A percentile compares a stretch with the other conserved stretches of the same genome.
Conservation (phyloP, 352 stramenopile species). For the Globisporangium cederbergense region DNA sequence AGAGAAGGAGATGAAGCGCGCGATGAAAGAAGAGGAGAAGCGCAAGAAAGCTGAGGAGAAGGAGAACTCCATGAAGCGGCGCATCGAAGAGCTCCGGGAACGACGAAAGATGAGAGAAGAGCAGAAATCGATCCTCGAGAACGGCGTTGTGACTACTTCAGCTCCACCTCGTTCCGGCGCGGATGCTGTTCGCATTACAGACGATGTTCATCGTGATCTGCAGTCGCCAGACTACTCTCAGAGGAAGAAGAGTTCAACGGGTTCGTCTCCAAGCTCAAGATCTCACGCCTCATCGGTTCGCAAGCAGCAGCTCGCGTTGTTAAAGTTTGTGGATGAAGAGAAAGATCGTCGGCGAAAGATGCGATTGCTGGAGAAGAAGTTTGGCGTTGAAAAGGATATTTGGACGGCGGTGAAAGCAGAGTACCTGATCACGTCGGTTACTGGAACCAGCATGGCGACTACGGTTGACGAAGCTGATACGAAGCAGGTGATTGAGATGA, state of each 20-base stretch:
- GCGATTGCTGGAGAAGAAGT: conserved; percentile 51
- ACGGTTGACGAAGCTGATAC: neutral
- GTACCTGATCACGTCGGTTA: conserved; percentile 21
- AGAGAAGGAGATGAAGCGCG: conserved; percentile 66
- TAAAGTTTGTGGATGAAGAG: conserved; percentile 74
- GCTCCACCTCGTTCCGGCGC: conserved; percentile 22
- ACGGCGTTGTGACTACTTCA: conserved; percentile 59
- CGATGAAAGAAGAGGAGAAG: conserved; percentile 67
- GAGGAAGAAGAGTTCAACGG: conserved; percentile 18
- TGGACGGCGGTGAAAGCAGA: conserved; percentile 53
- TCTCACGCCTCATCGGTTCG: conserved; percentile 20
- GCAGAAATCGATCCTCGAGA: conserved; percentile 68
- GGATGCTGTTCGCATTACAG: conserved; percentile 8
- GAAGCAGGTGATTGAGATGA: neutral
- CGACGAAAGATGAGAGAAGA: conserved; percentile 66
- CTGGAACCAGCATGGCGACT: neutral
- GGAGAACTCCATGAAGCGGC: conserved; percentile 66
- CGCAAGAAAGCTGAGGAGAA: conserved; percentile 70
- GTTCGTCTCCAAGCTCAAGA: conserved; percentile 3
- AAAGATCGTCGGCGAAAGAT: conserved; percentile 55
- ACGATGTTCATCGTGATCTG: neutral
- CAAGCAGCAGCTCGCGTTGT: conserved; percentile 51
- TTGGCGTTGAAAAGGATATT: conserved; percentile 41
- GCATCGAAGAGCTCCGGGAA: conserved; percentile 65
- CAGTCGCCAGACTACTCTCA: neutral